Evolutionary conservation across 148 eudicot genomes (phyloP).

Genomic region (Arctostaphylos glauca): DNA sequence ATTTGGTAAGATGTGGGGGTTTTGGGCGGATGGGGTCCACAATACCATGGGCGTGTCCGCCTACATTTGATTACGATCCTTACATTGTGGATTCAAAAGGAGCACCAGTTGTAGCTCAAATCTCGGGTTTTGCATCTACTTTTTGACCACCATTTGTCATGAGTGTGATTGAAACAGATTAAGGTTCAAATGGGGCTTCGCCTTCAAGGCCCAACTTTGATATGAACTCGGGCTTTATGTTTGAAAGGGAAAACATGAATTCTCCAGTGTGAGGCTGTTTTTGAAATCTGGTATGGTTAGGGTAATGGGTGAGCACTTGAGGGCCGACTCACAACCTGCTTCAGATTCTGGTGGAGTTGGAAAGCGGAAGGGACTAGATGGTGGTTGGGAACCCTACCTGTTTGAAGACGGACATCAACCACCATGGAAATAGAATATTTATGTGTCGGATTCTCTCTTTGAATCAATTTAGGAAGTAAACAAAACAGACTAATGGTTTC

Average conservation of each 20-base stretch:
- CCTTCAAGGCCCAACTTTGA: slow-evolving; percentile 50
- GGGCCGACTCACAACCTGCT: slow-evolving; percentile 42
- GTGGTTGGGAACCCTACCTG: slow-evolving; percentile 61
- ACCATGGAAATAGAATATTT: slow-evolving; percentile 52
- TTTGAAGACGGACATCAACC: slow-evolving; percentile 56
- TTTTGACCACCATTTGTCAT: slow-evolving; percentile 46
- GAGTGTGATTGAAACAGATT: slow-evolving; percentile 39
- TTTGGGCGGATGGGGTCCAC: slow-evolving; percentile 41
- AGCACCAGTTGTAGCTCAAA: slow-evolving; percentile 51
- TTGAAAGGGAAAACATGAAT: slow-evolving; percentile 48
- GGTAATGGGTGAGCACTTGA: slow-evolving; percentile 43
- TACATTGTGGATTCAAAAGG: slow-evolving; percentile 81
- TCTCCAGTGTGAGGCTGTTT: slow-evolving; percentile 49
- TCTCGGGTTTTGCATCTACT: slow-evolving; percentile 45
- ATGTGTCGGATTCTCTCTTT: slow-evolving; percentile 11
- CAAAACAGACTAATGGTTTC: slow-evolving; percentile 20
- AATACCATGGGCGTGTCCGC: slow-evolving; percentile 35
- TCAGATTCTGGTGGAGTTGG: slow-evolving; percentile 45
- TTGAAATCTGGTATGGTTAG: slow-evolving; percentile 40
- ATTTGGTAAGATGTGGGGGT: slow-evolving; percentile 44
- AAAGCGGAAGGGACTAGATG: slow-evolving; percentile 81
- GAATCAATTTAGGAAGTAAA: slow-evolving; percentile 27
- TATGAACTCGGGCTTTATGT: slow-evolving; percentile 47
- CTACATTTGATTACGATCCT: slow-evolving; percentile 51
- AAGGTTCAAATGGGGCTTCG: slow-evolving; percentile 40